These are phyloP conservation scores for Akanthomyces uredinophilus DNA, from an alignment of 2,329 filamentous ascomycete species.

Conservation along the genomic window DNA sequence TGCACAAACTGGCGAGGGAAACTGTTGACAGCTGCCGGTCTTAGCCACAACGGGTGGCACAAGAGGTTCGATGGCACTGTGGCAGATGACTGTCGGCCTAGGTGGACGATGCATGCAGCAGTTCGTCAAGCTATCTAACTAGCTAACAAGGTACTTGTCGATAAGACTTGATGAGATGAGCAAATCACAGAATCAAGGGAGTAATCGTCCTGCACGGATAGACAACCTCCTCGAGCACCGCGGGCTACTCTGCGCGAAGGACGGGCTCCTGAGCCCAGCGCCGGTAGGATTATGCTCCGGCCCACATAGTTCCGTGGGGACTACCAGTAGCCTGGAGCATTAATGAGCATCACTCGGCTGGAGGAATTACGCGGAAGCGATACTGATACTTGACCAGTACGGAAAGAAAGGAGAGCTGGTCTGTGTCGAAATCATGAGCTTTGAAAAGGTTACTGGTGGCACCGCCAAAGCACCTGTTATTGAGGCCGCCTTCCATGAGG, in stretches of 20 bases:
- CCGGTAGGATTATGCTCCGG: not conserved
- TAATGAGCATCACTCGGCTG: too few relatives aligned
- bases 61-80: not conserved
- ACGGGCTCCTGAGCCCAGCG: not conserved
- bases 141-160: too few relatives aligned
- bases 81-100: not conserved
- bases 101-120: too few relatives aligned
- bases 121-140: too few relatives aligned
- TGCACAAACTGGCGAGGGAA: not conserved
- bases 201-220: too few relatives aligned
- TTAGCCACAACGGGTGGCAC: slow-evolving; percentile 6
- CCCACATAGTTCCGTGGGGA: not conserved
- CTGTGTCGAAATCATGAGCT: not conserved
- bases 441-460: not conserved
- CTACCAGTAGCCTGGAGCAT: too few relatives aligned
- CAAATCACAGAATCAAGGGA: not conserved
- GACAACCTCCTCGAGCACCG: not conserved
- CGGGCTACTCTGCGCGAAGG: not conserved
- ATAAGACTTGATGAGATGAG: not conserved
- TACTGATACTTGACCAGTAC: not conserved
- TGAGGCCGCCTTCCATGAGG: too few relatives aligned
- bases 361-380: not conserved
- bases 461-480: not conserved
- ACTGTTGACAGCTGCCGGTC: slow-evolving; percentile 1
- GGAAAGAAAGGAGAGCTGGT: not conserved